Conservation (phyloP, 2,329 filamentous ascomycete genomes). For the Neonectria faginata region DNA sequence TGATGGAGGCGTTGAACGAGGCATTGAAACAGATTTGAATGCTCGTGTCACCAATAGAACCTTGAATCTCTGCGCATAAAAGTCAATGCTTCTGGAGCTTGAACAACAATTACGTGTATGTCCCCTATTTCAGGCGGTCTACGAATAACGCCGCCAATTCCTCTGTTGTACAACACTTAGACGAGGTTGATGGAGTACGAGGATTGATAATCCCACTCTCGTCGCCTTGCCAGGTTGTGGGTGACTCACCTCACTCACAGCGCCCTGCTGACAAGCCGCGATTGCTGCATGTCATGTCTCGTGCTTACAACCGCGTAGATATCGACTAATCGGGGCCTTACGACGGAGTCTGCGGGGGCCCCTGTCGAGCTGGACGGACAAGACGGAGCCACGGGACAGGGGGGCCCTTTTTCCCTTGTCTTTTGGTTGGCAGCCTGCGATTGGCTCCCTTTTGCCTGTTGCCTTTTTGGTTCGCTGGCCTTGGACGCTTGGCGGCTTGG, state of each 20-base stretch:
- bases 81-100: neutral
- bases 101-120: neutral
- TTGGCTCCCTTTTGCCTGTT: constrained; percentile 14
- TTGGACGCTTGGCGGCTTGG: neutral
- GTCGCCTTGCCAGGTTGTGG: constrained; percentile 2
- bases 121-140: neutral
- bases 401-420: neutral
- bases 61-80: neutral
- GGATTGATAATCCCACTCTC: constrained; percentile 13
- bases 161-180: neutral
- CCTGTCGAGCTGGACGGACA: constrained; percentile 15
- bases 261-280: constrained; percentile 21
- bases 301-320: neutral
- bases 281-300: constrained; percentile 22
- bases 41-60: neutral
- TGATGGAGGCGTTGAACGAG: neutral
- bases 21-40: neutral
- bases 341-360: constrained; percentile 15
- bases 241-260: constrained; percentile 23
- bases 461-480: neutral
- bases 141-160: neutral
- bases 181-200: neutral
- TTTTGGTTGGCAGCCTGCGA: neutral
- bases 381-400: constrained; percentile 1
- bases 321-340: constrained; percentile 6